phyloP scores from a whole-genome alignment of 148 eudicot species.

The Amaranthus hypochondriacus region DNA sequence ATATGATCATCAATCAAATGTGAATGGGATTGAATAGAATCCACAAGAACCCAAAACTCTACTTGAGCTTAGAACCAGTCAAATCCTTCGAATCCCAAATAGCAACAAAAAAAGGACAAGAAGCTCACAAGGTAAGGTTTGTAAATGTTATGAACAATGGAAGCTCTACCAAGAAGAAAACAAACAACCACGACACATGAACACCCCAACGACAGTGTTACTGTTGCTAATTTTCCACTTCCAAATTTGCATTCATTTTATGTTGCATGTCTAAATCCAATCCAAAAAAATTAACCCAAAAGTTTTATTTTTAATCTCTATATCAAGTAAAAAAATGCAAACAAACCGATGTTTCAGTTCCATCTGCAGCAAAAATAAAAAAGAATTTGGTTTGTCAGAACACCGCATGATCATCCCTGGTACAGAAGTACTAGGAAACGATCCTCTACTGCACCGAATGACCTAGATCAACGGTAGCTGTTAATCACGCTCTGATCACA shows the following conservation, averaged over 20 bases:
- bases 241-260: constrained; percentile 52
- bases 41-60: too few species aligned
- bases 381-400: neutral
- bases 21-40: too few species aligned
- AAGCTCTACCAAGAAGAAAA: constrained; percentile 30
- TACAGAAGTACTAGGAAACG: neutral
- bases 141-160: constrained; percentile 72
- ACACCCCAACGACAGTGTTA: constrained; percentile 76
- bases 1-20: too few species aligned
- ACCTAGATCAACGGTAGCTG: neutral
- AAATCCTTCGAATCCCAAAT: too few species aligned
- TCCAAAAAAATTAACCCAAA: neutral
- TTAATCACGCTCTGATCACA: constrained; percentile 15
- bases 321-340: neutral
- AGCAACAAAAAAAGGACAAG: too few species aligned
- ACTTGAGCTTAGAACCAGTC: too few species aligned
- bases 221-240: constrained; percentile 48
- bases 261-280: neutral
- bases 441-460: constrained; percentile 6
- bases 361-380: neutral
- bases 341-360: neutral
- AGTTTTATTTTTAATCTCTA: neutral
- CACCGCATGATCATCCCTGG: neutral
- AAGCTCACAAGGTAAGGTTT: constrained; percentile 42
- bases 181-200: constrained; percentile 54